Base-by-base conservation (phyloP, 2,329 filamentous ascomycete genomes). In the Talaromyces sp. region DNA sequence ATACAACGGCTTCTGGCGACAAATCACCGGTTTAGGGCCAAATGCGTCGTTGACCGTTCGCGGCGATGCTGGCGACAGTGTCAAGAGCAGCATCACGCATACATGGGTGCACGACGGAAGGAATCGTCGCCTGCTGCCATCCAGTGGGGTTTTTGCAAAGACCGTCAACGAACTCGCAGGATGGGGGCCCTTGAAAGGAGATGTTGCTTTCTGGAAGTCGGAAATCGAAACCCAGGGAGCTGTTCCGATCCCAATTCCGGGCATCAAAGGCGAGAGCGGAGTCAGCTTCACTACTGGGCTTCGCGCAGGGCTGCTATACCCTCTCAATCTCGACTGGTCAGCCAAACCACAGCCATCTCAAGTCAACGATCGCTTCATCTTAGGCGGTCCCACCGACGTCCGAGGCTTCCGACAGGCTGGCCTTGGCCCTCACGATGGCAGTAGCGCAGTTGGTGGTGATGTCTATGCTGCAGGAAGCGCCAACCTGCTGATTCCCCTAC, bases 161-260 rank as follows among this genome's bases (percentile, higher is more conserved):
- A 87, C 89, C 0, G 81, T 87, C 28, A 85, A 89, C 31, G 94
- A 98, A 72, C 75, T 98, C n/a, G 94, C 95, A 2, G 94, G 95
- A 10, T 87, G 89, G 75, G 92, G 94, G 0, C 87, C 89, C 0
- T 79, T 99, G 18, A 86, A 85, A 65, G 95, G 95, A 44, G 95
- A 98, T 69, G 92, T 96, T 1, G 88, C 90, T n/a, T 98, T 97
- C 75, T 91, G 87, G 75, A 99, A 96, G 78, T 87, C 88, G n/a
- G 93, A 98, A 74, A 70, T 94, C 16, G 94, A 98, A 75, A 81
- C 91, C 1, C 87, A 91, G 64, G 86, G 86, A 61, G 92, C 92
- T 2, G 63, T 94, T 1, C 88, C 93, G 0, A 81, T 97, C 27
- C 82, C 87, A 0, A 78, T 95, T 14, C 89, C 90, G 0, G 87